Percentiles rank a stretch among this genome's conserved stretches.
Conservation (phyloP, 2,329 filamentous ascomycete species). For the Talaromyces marneffei region DNA sequence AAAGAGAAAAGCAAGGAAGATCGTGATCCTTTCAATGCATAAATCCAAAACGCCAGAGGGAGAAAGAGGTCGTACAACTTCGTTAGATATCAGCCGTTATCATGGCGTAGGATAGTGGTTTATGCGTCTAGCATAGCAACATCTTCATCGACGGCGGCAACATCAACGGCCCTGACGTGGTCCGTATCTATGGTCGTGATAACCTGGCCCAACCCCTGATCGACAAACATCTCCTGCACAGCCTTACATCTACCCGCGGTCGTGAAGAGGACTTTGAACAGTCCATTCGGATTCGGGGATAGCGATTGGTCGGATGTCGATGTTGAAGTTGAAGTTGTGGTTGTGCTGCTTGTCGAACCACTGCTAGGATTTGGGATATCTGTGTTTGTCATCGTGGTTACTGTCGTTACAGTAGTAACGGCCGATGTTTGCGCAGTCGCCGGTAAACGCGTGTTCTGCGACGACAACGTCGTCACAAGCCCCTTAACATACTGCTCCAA, state of each 20-base stretch:
- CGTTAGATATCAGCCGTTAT: neutral
- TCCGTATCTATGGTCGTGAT: slow-evolving; percentile 3
- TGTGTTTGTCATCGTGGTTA: neutral
- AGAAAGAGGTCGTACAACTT: neutral
- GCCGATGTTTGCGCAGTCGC: slow-evolving; percentile 1
- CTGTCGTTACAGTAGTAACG: neutral
- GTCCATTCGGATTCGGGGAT: slow-evolving; percentile 13
- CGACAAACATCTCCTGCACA: slow-evolving; percentile 6
- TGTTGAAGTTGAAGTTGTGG: slow-evolving; percentile 8
- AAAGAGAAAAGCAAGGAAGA: neutral
- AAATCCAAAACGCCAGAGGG: neutral
- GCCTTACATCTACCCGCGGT: slow-evolving; percentile 21
- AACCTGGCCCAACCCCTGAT: slow-evolving; percentile 4
- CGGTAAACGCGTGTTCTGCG: slow-evolving; percentile 25
- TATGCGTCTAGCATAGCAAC: neutral
- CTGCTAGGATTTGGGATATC: neutral
- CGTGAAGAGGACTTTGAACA: slow-evolving; percentile 35
- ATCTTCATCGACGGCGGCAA: slow-evolving; percentile 14
- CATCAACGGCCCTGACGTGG: neutral
- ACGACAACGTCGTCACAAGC: slow-evolving; percentile 29
- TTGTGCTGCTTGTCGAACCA: neutral
- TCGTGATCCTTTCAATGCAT: neutral
- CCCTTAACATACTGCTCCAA: slow-evolving; percentile 31
- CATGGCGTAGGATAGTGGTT: neutral
- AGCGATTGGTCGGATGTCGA: neutral